Evolutionary conservation across 2,329 filamentous ascomycete genomes (phyloP).

Genomic region (Cordyceps javanica): DNA sequence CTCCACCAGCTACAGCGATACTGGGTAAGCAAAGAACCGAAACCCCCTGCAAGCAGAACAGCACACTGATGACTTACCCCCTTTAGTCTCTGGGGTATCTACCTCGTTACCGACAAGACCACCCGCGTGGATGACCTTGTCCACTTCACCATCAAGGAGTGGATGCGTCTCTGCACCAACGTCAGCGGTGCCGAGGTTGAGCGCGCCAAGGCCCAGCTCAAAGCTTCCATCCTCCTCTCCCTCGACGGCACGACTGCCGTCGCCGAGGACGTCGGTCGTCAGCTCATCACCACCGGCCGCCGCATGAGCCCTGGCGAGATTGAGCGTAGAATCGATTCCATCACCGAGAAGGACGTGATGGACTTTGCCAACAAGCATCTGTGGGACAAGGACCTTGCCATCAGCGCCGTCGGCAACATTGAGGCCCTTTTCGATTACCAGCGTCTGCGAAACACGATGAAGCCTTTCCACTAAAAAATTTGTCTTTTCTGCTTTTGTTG

Average conservation of each 20-base stretch:
- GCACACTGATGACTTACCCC: conserved; percentile 19
- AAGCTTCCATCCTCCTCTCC: conserved; percentile 94
- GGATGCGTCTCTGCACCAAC: conserved; percentile 87
- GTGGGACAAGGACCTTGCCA: conserved; percentile 94
- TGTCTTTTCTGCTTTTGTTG: conserved; percentile 8
- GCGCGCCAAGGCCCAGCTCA: conserved; percentile 98
- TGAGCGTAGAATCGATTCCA: conserved; percentile 80
- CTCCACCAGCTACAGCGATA: conserved; percentile 98
- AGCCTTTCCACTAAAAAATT: conserved; percentile 45
- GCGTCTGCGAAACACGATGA: conserved; percentile 78
- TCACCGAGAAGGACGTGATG: conserved; percentile 96
- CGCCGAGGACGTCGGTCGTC: conserved; percentile 96
- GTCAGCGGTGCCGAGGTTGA: conserved; percentile 89
- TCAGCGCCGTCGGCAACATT: conserved; percentile 88
- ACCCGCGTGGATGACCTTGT: conserved; percentile 89
- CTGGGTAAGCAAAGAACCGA: conserved; percentile 61
- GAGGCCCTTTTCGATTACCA: conserved; percentile 80
- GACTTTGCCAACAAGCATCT: conserved; percentile 90
- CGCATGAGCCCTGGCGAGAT: conserved; percentile 90
- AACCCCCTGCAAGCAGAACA: background rate
- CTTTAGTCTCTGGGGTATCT: conserved; percentile 95
- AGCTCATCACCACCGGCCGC: conserved; percentile 95
- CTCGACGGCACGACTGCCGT: conserved; percentile 96
- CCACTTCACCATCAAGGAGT: conserved; percentile 97
- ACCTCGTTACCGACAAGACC: conserved; percentile 87